Conservation (phyloP, 2,329 filamentous ascomycete genomes). For the Arthrocladium fulminans region DNA sequence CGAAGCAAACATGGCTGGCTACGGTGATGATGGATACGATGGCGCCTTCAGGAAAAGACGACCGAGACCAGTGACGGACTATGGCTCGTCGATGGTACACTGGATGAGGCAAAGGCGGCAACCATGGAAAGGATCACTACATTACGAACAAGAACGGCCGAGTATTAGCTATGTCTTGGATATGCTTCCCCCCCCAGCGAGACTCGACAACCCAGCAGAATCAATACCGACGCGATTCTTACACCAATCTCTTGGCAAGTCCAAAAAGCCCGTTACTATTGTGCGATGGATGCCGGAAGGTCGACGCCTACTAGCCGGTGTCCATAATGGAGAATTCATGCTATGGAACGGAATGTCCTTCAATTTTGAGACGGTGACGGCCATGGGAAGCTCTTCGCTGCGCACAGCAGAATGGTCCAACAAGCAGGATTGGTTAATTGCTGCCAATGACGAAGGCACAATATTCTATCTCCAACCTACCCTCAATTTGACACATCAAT, state of each 20-base stretch:
- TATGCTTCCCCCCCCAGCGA: conserved; percentile 77
- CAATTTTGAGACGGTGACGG: conserved; percentile 98
- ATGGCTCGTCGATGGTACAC: conserved; percentile 79
- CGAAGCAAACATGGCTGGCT: conserved; percentile 1
- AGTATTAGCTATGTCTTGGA: conserved; percentile 85
- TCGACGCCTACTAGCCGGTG: conserved; percentile 79
- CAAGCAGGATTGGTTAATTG: conserved; percentile 93
- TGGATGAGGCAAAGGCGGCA: conserved; percentile 81
- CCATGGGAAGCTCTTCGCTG: conserved; percentile 54
- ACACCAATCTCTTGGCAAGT: conserved; percentile 97
- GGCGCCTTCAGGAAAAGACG: conserved; percentile 19
- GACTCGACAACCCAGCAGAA: conserved; percentile 66
- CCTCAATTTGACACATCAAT: conserved; percentile 96
- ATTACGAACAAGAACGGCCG: conserved; percentile 71
- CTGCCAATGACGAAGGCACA: conserved; percentile 85
- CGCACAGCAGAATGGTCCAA: conserved; percentile 80
- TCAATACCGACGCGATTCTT: conserved; percentile 90
- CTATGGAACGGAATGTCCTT: conserved; percentile 98
- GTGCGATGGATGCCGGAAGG: conserved; percentile 97
- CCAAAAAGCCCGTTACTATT: conserved; percentile 93
- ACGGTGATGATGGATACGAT: conserved; percentile 13
- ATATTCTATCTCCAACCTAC: conserved; percentile 99
- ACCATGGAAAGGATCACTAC: conserved; percentile 61
- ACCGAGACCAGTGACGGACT: conserved; percentile 72
- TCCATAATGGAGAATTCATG: conserved; percentile 94